Base-by-base conservation (phyloP, 352 stramenopile genomes). In the Phytophthora melonis region DNA sequence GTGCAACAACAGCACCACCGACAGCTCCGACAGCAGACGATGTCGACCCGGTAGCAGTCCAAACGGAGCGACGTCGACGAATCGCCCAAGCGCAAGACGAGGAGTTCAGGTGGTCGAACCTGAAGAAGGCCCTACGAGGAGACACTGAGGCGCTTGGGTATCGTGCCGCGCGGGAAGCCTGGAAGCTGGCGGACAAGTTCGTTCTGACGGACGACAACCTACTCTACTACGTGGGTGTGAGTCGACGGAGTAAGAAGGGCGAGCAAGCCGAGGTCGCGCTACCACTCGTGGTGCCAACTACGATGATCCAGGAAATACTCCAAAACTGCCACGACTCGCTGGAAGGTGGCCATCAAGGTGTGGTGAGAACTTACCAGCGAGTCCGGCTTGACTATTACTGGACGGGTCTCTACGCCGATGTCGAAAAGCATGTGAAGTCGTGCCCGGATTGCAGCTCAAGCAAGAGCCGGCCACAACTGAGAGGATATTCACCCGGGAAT, bases 401-500 rank as follows among this genome's bases (percentile, higher is more conserved):
- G 36, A 13, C 14, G 11, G 36, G 36, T 5, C 11, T 43, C 4
- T 43, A 43, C 11, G 10, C 36, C 4, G 36, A 43, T 5, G 36
- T 43, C 10, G 11, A 43, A 11, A 43, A 43, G 36, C 10, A 43
- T 5, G 36, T 43, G 36, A 43, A 43, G 36, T 43, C 36, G 36
- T 43, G 36, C 34, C 34, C 34, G 5, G 34, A 41, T 30, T 58
- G 47, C 25, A 52, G 59, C 25, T 50, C 47, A 5, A 58, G 45
- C 25, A 66, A 66, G n/a, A 66, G 59, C 19, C 25, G 14, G 8
- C 59, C 19, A 14, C 49, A 66, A 1, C 18, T 66, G 13, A 9
- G 13, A 9, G 59, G 59, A 25, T 66, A 58, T 3, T 58, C 45
- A 0, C 60, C 60, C 21, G 58, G 58, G 6, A 64, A 64, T 18